Percentiles rank a stretch among this genome's conserved stretches.
phyloP scores from a whole-genome alignment of 83 land plant species.

The Picea abies region DNA sequence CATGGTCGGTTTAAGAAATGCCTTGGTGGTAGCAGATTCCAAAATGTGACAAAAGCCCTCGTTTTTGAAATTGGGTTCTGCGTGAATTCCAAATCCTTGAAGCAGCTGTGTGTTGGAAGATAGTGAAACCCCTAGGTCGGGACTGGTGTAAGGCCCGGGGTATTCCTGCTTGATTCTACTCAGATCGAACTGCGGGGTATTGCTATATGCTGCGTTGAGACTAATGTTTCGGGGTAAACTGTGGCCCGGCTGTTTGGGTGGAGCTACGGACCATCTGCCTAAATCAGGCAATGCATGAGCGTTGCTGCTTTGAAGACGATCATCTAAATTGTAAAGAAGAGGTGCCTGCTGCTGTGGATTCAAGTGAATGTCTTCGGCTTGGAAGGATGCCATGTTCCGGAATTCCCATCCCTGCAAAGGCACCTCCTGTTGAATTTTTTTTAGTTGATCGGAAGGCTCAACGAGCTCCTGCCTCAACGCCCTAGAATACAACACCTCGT shows the following conservation, averaged over 20 bases:
- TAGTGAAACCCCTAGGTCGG: too few species aligned
- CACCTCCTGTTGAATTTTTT: neutral
- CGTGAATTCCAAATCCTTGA: too few species aligned
- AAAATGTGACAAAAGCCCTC: too few species aligned
- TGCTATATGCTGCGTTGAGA: neutral
- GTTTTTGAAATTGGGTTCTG: too few species aligned
- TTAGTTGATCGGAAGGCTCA: neutral
- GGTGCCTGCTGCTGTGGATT: neutral
- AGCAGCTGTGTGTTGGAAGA: too few species aligned
- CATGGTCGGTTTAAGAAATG: too few species aligned
- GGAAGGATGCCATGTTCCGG: neutral
- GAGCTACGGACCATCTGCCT: neutral
- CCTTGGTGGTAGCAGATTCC: too few species aligned
- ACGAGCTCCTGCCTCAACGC: neutral
- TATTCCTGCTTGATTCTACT: too few species aligned
- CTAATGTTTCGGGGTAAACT: neutral
- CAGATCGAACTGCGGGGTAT: neutral
- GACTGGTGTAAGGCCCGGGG: too few species aligned
- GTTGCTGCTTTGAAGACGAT: neutral
- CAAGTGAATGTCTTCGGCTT: neutral
- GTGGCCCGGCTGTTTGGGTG: neutral
- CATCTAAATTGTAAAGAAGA: neutral
- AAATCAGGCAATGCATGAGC: neutral
- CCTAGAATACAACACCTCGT: neutral
- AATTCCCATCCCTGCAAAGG: neutral